Evolutionary conservation across 1,284 basidiomycete species (phyloP), one percentile per base, ranked within the genome.

Genomic region (Cutaneotrichosporon sp.): DNA sequence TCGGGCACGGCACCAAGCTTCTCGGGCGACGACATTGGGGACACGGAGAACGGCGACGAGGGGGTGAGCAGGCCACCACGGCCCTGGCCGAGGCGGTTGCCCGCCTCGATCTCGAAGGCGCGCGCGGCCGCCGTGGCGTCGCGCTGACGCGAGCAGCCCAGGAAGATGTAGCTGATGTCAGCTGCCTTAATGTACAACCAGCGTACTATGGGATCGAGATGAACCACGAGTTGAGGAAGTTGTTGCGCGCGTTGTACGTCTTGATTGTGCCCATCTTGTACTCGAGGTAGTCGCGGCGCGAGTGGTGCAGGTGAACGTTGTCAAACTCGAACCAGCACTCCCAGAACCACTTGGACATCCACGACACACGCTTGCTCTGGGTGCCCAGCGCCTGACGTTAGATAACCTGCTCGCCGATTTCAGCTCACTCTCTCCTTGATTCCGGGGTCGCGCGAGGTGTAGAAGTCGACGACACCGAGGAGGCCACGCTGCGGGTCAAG

Each of bases 251-350:
- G 67, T 90, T 90, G 80, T 86, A 89, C 38, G 81, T 83, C 76
- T 87, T 88, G 71, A 87, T 81, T 78, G 89, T 90, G 34, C 88
- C 89, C 78, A 91, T 91, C 67, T 86, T 87, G 81, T 91, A 89
- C 75, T 92, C 90, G 54, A 92, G 82, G 75, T 91, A 91, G 64
- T 88, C 86, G 52, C 88, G 81, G 42, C 88, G 79, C 25, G 88
- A 87, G 2, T 87, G 86, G 47, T 88, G 87, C 1, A 92, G 73
- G 62, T 87, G 83, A 58, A 90, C 87, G 73, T 90, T 88, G 75
- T 92, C 90, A 59, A 90, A 84, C 66, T 89, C 87, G 75, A 91
- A 91, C 89, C 87, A 89, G 52, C 87, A 87, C 68, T 87, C 86
- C 88, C 89, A 92, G 81, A 92, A 92, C 87, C 88, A 88, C 13